Base-by-base conservation (phyloP, 345 rosid genomes). In the Brassica juncea region DNA sequence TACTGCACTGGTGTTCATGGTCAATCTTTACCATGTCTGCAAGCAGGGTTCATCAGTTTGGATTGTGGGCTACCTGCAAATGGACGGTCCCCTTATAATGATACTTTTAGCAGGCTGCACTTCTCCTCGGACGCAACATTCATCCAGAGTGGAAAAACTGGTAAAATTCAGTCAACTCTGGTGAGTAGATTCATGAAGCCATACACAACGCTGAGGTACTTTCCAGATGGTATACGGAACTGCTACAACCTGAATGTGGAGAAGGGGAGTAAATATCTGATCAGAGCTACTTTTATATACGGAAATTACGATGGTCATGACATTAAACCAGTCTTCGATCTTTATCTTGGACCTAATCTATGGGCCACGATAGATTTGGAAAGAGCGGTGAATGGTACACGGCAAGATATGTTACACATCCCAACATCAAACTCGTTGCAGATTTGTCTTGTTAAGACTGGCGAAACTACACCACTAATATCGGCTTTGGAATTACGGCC, bases 371-470 rank as follows among this genome's bases (percentile, higher is more conserved):
- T 86, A 9, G 63, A 30, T 21, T 16, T 86, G 0, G 0, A 32
- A 31, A 23, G 23, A 16, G 58, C 5, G 3, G 61, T 63, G 0
- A 35, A 1, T 15, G 14, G 4, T 1, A 16, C 35, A 8, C 2
- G 1, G 3, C 0, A 0, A 10, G 91, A 88, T 42, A 68, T 88
- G 5, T 28, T 90, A 1, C 82, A 89, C 75, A 35, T 61, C 6
- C 71, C 85, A 9, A 27, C 68, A 6, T 60, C 81, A 16, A 71
- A 80, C 8, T 39, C 73, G 16, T 54, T 86, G n/a, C 73, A 83
- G 62, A 58, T 89, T 21, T 91, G 94, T 76, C 84, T 86, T 1
- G 88, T 85, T 14, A 87, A 89, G 58, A 75, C 15, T 4, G 76
- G 59, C 0, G 0, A 1, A 0, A 86, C 86, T 16, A 39, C 68